A percentile compares a stretch with the other conserved stretches of the same genome.
Evolutionary conservation across 2,329 filamentous ascomycete genomes (phyloP).

Genomic region (Zalaria obscura): DNA sequence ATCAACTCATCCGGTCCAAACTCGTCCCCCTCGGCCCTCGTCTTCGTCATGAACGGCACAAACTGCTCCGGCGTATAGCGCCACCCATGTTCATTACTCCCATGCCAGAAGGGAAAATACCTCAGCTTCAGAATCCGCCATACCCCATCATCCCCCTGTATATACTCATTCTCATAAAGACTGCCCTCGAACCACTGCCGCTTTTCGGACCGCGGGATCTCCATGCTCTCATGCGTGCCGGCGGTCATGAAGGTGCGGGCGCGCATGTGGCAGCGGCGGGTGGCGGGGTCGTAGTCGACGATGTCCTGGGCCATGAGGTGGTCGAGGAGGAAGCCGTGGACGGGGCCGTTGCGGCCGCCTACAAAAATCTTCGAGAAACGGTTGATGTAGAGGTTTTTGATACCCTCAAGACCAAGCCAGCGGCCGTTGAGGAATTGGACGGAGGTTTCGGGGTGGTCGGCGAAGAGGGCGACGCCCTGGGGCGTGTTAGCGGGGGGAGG

Average conservation of each 20-base stretch:
- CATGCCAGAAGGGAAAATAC: constrained; percentile 45
- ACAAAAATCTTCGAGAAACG: constrained; percentile 40
- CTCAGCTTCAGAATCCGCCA: constrained; percentile 42
- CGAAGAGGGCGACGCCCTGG: constrained; percentile 24
- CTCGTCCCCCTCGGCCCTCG: not conserved
- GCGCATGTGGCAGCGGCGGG: constrained; percentile 35
- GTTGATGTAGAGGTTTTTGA: constrained; percentile 37
- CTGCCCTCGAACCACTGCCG: constrained; percentile 46
- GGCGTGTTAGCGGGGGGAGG: too few species aligned
- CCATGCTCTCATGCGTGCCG: constrained; percentile 37
- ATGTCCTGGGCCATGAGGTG: constrained; percentile 45
- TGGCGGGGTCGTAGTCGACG: constrained; percentile 33
- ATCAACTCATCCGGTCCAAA: not conserved
- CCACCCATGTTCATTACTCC: not conserved
- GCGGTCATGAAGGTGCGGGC: constrained; percentile 43
- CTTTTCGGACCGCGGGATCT: constrained; percentile 30
- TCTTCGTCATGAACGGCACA: not conserved
- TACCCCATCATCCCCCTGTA: constrained; percentile 35
- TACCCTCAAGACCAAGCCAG: constrained; percentile 37
- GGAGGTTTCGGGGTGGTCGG: constrained; percentile 38
- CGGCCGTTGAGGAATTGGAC: constrained; percentile 43
- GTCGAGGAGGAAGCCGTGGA: constrained; percentile 42
- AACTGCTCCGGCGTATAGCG: not conserved
- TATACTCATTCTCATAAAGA: constrained; percentile 45
- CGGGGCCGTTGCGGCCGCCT: constrained; percentile 39